Base-by-base conservation (phyloP, 2,329 filamentous ascomycete genomes). In the Periconia sp. region DNA sequence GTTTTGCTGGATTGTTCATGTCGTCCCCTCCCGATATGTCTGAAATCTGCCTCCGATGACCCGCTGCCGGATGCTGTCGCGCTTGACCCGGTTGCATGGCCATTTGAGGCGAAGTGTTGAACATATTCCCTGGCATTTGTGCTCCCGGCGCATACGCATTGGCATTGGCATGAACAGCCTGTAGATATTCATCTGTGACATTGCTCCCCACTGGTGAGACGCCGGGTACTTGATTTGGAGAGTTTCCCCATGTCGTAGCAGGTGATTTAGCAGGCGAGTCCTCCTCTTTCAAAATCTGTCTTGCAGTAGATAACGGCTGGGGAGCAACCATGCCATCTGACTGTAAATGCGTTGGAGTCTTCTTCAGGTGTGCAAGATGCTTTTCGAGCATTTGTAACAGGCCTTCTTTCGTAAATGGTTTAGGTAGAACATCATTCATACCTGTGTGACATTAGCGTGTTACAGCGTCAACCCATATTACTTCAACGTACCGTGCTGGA, bases 341-440 rank as follows among this genome's bases (percentile, higher is more conserved):
- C 18, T 31, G 43, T 45, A 72, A 74, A 55, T 62, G 67, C 6
- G 65, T 60, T 18, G 60, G 46, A 53, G 85, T 83, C 68, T 91
- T 91, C 69, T 95, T 87, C 56, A 96, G 81, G 69, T 92, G 88
- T n/a, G 85, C 82, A 47, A 97, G 80, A 69, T 97, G 91, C 69
- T 93, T 95, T 74, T 94, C 90, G 30, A 99, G 81, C 76, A 96
- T 84, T 33, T 85, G 81, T 27, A 96, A 77, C 31, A 97, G 77
- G 0, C 92, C 93, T 42, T 89, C 83, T 62, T 89, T 89, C 1
- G 94, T 99, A 72, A 99, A 99, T 0, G 94, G 94, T 70, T 99
- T 99, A 0, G 94, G 93, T 55, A 99, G 79, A 17, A 99, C 93
- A 68, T 96, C 94, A 68, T 96, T 95, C 92, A 99, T 97, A 42